Percentiles rank a stretch among this genome's conserved stretches.
These are phyloP conservation scores for Beauveria sp. DNA, from an alignment of 2,329 filamentous ascomycete species.

Conservation along the genomic window DNA sequence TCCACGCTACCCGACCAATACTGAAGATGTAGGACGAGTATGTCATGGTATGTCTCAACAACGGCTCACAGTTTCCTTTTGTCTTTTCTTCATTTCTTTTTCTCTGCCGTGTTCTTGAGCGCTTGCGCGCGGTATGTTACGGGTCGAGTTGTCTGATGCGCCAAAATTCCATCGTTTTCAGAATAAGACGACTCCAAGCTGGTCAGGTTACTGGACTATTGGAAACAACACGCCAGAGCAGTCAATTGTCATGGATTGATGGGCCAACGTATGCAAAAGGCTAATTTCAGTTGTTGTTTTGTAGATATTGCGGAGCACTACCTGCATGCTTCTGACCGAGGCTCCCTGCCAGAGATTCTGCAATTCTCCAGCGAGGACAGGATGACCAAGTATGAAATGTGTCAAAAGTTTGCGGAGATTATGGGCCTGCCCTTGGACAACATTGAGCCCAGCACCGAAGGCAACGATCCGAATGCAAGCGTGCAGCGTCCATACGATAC, in stretches of 20 bases:
- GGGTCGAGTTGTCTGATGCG: background rate
- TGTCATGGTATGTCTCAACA: conserved; percentile 48
- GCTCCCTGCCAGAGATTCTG: conserved; percentile 58
- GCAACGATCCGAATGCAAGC: conserved; percentile 61
- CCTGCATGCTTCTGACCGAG: conserved; percentile 39
- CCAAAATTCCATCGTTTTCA: background rate
- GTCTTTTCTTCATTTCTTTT: conserved; percentile 10
- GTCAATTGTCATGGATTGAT: too few species aligned
- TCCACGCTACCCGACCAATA: conserved; percentile 79
- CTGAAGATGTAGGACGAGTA: conserved; percentile 76
- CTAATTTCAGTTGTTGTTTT: background rate
- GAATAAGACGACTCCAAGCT: too few species aligned
- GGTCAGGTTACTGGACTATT: background rate
- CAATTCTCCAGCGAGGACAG: conserved; percentile 84
- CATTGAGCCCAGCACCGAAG: conserved; percentile 62
- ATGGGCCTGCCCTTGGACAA: conserved; percentile 64
- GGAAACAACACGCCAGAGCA: background rate
- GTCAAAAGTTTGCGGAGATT: conserved; percentile 67
- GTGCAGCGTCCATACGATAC: conserved; percentile 82
- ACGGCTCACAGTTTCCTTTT: background rate
- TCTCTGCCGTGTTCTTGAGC: background rate
- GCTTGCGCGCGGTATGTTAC: background rate
- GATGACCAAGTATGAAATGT: conserved; percentile 88
- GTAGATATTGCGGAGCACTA: conserved; percentile 67
- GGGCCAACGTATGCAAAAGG: background rate